phyloP scores from a whole-genome alignment of 192 early-diverging fungal species.

The Coemansia sp. region DNA sequence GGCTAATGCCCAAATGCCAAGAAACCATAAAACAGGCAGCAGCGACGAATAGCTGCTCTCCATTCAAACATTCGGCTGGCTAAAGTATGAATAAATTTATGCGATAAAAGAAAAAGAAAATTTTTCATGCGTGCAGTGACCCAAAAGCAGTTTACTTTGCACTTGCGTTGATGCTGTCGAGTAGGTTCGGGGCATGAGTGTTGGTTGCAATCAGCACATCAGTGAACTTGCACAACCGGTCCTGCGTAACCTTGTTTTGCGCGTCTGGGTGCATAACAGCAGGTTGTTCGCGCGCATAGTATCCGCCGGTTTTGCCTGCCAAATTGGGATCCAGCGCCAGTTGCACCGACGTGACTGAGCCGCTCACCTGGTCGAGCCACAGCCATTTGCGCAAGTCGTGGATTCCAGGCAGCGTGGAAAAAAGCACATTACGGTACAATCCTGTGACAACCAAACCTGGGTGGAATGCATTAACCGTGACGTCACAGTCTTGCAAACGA shows the following conservation, averaged over 20 bases:
- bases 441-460: constrained; percentile 59
- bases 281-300: constrained; percentile 47
- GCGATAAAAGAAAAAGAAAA: constrained; percentile 2
- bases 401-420: constrained; percentile 40
- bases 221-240: constrained; percentile 40
- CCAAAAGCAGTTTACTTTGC: neutral
- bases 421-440: constrained; percentile 51
- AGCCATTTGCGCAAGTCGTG: constrained; percentile 34
- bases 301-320: constrained; percentile 29
- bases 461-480: constrained; percentile 61
- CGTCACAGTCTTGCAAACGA: constrained; percentile 33
- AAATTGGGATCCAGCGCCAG: constrained; percentile 43
- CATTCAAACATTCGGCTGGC: constrained; percentile 11
- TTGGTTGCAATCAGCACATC: constrained; percentile 44
- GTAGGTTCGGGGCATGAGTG: constrained; percentile 32
- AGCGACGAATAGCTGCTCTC: constrained; percentile 7
- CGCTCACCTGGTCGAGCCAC: constrained; percentile 41
- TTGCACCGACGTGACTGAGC: constrained; percentile 36
- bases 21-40: constrained; percentile 12
- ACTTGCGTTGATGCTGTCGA: constrained; percentile 36
- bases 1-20: constrained; percentile 13
- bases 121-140: neutral
- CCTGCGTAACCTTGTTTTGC: constrained; percentile 18
- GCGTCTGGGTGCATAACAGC: constrained; percentile 32
- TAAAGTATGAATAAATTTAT: neutral